phyloP scores from a whole-genome alignment of 805 yeast species.

The Candida saitoana region DNA sequence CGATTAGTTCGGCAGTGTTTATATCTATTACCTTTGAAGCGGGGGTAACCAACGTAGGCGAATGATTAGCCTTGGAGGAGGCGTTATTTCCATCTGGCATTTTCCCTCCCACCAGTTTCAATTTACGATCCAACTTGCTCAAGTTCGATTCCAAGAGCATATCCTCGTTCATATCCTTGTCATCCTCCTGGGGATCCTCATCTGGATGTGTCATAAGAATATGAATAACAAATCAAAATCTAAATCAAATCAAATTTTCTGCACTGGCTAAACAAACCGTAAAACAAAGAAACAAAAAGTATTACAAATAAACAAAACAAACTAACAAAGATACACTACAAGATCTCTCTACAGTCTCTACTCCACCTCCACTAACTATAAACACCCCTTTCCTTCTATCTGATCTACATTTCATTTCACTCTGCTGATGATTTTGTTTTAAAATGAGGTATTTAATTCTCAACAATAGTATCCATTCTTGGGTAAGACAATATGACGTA shows the following conservation, averaged over 20 bases:
- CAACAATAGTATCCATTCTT: no score
- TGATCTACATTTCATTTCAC: no score
- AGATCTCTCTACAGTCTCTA: no score
- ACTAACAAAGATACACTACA: no score
- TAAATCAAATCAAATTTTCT: neutral
- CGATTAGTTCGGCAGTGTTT: conserved; percentile 1
- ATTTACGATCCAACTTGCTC: neutral
- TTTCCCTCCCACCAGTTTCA: neutral
- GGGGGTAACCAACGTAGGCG: neutral
- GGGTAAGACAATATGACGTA: no score
- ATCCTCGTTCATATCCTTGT: neutral
- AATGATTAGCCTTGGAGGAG: neutral
- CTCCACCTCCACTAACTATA: no score
- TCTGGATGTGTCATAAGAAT: neutral
- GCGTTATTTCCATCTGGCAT: neutral
- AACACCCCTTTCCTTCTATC: no score
- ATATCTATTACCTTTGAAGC: neutral
- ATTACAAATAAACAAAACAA: no score
- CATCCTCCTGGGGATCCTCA: neutral
- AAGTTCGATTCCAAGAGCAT: neutral
- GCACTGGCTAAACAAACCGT: neutral
- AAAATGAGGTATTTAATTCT: no score
- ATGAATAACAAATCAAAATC: neutral
- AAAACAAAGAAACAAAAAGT: no score
- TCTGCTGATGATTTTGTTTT: no score